Percentiles rank a stretch among this genome's conserved stretches.
Conservation (phyloP, 768 basidiomycete species). For the Suillus occidentalis region DNA sequence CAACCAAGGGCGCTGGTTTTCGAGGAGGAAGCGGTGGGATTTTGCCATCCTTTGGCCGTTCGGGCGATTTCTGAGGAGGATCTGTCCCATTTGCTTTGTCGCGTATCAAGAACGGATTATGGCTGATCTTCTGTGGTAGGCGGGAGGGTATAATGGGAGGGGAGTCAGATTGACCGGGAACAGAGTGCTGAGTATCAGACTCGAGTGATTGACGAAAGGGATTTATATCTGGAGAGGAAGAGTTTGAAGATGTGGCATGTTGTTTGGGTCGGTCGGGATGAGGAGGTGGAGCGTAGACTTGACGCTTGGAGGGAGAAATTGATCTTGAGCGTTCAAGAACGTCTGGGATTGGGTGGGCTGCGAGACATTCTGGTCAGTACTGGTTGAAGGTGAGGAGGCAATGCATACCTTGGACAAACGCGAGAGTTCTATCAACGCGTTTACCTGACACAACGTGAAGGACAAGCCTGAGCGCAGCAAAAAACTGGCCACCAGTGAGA, state of each 20-base stretch:
- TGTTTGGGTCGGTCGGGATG: slow-evolving; percentile 29
- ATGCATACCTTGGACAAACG: slow-evolving; percentile 70
- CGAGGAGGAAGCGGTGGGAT: slow-evolving; percentile 35
- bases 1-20: slow-evolving; percentile 31
- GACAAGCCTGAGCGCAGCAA: slow-evolving; percentile 69
- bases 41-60: slow-evolving; percentile 22
- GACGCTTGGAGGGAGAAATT: slow-evolving; percentile 24
- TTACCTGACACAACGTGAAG: slow-evolving; percentile 62
- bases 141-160: slow-evolving; percentile 13
- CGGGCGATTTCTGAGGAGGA: not conserved
- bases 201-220: slow-evolving; percentile 30
- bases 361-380: slow-evolving; percentile 12
- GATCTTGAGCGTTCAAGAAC: slow-evolving; percentile 9
- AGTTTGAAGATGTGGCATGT: slow-evolving; percentile 17
- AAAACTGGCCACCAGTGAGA: slow-evolving; percentile 71
- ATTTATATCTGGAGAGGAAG: slow-evolving; percentile 28
- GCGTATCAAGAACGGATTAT: slow-evolving; percentile 31
- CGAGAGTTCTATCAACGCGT: slow-evolving; percentile 61
- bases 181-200: not conserved
- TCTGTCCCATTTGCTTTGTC: slow-evolving; percentile 18
- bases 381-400: not conserved
- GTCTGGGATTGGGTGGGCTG: slow-evolving; percentile 20
- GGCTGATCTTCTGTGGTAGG: slow-evolving; percentile 22
- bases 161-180: slow-evolving; percentile 11
- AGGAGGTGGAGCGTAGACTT: slow-evolving; percentile 25